Evolutionary conservation across 1,284 basidiomycete genomes (phyloP), one percentile per base, ranked within the genome.

Genomic region (Leccinum griseonigrum): DNA sequence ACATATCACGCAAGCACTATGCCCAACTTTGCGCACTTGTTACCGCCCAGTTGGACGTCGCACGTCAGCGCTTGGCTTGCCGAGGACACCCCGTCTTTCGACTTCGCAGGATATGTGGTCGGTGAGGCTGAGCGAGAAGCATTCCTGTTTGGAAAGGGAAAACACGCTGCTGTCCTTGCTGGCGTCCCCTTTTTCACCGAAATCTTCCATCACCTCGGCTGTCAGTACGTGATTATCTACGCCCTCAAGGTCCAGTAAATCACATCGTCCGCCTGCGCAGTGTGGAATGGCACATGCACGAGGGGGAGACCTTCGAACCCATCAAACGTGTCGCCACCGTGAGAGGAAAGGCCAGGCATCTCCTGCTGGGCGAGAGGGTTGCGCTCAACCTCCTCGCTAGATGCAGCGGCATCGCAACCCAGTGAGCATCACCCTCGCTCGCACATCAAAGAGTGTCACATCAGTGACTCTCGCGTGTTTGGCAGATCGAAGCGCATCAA

Each of bases 41-140:
- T 98, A 11, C 95, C 96, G 51, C 92, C 94, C 0, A 93, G 88
- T 69, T 97, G 96, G 96, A 95, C 91, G 74, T 71, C 83, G 1
- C 88, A 92, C 67, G 85, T 99, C 58, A 78, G 84, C 2, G 78
- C 76, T 16, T 99, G 97, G 97, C 85, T 97, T 18, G 85, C 86
- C 14, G 97, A 99, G 77, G 97, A 99, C 74, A 94, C 91, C 0
- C 97, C 97, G 2, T 95, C 93, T 1, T 98, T 98, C 70, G 97
- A 99, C 77, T 98, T 95, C 74, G 97, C 92, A 40, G 97, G 97
- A 2, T 98, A 92, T 73, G 95, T 99, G 38, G 97, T 99, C 13
- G 97, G 97, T 18, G 96, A 98, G 70, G 89, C 85, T 7, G 79
- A 84, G 54, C 88, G 94, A 59, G 89, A 92, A 73, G 97, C 97